Conservation (phyloP, 2,329 filamentous ascomycete species). For the Pseudogymnoascus destructans region DNA sequence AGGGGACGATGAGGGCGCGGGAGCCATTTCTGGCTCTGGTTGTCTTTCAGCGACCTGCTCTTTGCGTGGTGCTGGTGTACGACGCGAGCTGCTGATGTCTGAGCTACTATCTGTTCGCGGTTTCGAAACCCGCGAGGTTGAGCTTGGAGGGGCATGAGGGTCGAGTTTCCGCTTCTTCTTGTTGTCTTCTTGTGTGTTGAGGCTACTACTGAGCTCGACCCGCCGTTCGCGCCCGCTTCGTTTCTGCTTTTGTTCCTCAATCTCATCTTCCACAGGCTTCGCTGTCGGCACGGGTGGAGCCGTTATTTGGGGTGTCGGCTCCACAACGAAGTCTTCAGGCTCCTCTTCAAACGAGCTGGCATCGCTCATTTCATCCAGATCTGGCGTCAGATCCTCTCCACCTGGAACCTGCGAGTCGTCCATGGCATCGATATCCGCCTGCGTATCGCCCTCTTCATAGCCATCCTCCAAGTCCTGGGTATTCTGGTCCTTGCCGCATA, state of each 20-base stretch:
- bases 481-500: slow-evolving; percentile 36
- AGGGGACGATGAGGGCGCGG: slow-evolving; percentile 19
- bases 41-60: slow-evolving; percentile 5
- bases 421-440: slow-evolving; percentile 27
- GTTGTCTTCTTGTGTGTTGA: slow-evolving; percentile 19
- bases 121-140: not conserved
- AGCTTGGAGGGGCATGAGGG: not conserved
- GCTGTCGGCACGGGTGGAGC: not conserved
- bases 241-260: slow-evolving; percentile 14
- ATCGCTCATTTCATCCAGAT: slow-evolving; percentile 19
- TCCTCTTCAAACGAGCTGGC: slow-evolving; percentile 37
- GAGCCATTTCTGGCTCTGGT: slow-evolving; percentile 16
- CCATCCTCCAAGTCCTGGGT: slow-evolving; percentile 23
- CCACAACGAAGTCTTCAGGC: slow-evolving; percentile 24
- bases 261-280: slow-evolving; percentile 8
- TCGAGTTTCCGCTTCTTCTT: slow-evolving; percentile 12
- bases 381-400: slow-evolving; percentile 14
- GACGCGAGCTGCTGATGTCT: not conserved
- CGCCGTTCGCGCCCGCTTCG: not conserved
- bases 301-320: not conserved
- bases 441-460: slow-evolving; percentile 24
- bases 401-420: slow-evolving; percentile 18
- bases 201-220: not conserved
- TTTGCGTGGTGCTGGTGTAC: not conserved
- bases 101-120: not conserved